Evolutionary conservation across 2,329 filamentous ascomycete genomes (phyloP).

Genomic region (Colletotrichum filicis): DNA sequence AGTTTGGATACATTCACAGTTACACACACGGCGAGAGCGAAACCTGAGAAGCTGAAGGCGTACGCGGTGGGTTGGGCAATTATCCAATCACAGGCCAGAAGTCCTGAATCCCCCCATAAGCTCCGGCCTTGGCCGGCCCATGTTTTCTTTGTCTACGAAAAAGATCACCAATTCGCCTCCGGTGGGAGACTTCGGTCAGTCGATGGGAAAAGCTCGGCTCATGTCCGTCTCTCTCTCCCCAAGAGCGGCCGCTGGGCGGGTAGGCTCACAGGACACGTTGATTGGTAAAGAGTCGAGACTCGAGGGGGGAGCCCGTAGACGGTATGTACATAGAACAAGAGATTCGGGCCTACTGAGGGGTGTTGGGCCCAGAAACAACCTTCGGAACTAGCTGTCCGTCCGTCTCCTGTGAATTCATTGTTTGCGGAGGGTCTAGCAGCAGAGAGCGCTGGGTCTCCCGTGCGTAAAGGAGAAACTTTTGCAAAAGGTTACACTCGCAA

Average conservation of each 20-base stretch:
- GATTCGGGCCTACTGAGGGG: background rate
- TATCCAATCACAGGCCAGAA: background rate
- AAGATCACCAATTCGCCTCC: background rate
- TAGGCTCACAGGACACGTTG: no score
- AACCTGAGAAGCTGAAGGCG: no score
- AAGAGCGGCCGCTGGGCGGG: background rate
- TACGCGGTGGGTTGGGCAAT: background rate
- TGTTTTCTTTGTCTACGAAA: background rate
- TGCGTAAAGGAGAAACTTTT: background rate
- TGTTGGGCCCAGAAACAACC: background rate
- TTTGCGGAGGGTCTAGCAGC: background rate
- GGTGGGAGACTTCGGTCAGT: background rate
- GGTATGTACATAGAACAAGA: no score
- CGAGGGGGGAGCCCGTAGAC: no score
- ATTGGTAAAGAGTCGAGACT: background rate
- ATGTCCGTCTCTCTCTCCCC: background rate
- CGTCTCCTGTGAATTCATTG: background rate
- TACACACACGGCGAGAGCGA: no score
- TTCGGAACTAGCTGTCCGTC: background rate
- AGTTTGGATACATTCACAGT: no score
- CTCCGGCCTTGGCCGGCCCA: conserved; percentile 17
- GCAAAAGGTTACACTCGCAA: background rate
- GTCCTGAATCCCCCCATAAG: background rate
- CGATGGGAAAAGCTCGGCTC: background rate
- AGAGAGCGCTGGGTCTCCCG: background rate